Evolutionary conservation across 1,284 basidiomycete species (phyloP), one percentile per base, ranked within the genome.

Genomic region (Rhodofomes roseus): DNA sequence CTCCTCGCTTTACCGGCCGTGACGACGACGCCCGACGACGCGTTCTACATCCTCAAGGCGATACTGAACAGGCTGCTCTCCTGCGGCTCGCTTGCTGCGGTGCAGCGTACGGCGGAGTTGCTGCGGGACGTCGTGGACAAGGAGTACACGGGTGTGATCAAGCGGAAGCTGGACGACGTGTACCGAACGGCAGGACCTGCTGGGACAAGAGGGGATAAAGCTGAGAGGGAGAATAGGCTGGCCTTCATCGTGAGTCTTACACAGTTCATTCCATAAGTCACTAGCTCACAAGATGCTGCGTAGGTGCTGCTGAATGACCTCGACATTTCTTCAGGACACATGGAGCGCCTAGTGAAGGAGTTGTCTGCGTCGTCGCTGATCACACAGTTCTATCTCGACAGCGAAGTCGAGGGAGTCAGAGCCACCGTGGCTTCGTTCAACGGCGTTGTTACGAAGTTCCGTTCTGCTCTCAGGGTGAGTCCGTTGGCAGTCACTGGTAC

Each of bases 21-120:
- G 6, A 87, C 93, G 57, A 84, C 91, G 48, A 89, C 89, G 0
- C 92, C 96, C 0, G 95, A 98, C 71, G 95, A 98, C 67, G 91
- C 89, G 1, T 98, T 98, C 75, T 98, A 96, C 74, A 89, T 98
- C 58, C 77, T 97, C 62, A 97, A 96, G 73, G 80, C 88, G 3
- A 88, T 95, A 2, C 78, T 95, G 4, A 77, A 83, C 18, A 83
- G 95, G 11, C 76, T 93, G 31, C 71, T 96, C 18, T 87, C 88
- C 0, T 89, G 89, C 0, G 93, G 92, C 0, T 89, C 87, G 2
- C 65, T 86, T 0, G 70, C 71, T 2, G 83, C 82, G 1, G 79
- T 95, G 1, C 77, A 82, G 57, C 77, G 76, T 20, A 86, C 87
- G 62, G 76, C 87, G 2, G 80, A 82, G 22, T 84, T 82, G 55